Evolutionary conservation across 768 basidiomycete genomes (phyloP), one percentile per base, ranked within the genome.

Genomic region (Hygrophoropsis aurantiaca): DNA sequence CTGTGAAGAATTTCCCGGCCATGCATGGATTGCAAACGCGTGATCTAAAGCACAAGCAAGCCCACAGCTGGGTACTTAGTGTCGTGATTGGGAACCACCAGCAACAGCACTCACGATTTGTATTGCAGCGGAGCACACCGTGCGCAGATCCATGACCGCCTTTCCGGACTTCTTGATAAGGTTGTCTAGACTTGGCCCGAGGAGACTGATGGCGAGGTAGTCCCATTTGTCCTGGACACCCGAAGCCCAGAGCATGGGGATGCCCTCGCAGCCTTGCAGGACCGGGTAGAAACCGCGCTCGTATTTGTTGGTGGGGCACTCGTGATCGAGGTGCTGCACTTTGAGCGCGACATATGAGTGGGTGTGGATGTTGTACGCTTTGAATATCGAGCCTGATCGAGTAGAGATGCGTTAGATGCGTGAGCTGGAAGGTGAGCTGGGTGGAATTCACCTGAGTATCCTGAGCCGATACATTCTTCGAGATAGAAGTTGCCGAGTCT

Each of bases 1-100:
- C 87, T 79, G 58, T 90, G 87, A 24, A 90, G 70, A 27, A 90
- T 73, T 11, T 86, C 87, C 24, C 80, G 76, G 10, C 71, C 69
- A 60, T 90, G 87, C 87, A 90, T 89, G 43, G 79, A 80, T 52
- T 84, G 80, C n/a, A 90, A 71, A 30, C 88, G 70, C 44, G 75
- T 59, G 47, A 90, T 88, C 87, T 90, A 59, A 19, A 44, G 40
- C 30, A 26, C 15, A 15, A n/a, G 33, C 24, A 23, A 46, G 49
- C 47, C 39, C 52, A 56, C 47, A 34, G n/a, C 46, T 38, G 20
- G 20, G 21, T 44, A 13, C 36, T 30, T 42, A 34, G 30, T 13
- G 19, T 44, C 15, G 32, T 16, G 33, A 19, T 16, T 9, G 42
- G 40, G n/a, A n/a, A n/a, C n/a, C n/a, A 42, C 23, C 21, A 54